A percentile compares a stretch with the other conserved stretches of the same genome.
Evolutionary conservation across 176 grass and related monocot species (phyloP).

Genomic region (Eleusine indica): DNA sequence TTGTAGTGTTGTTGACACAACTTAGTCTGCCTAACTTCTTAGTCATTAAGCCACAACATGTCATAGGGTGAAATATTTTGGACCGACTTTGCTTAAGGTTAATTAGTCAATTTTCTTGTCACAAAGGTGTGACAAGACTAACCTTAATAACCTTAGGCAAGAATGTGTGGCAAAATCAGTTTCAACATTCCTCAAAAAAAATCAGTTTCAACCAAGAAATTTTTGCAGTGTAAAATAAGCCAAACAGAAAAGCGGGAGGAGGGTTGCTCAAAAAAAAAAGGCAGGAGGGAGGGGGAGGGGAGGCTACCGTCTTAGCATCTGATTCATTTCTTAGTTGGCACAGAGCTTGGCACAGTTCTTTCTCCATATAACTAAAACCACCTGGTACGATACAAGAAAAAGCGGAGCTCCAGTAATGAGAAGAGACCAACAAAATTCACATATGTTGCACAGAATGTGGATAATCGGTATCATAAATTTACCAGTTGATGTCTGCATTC

Average conservation of each 20-base stretch:
- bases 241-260: neutral
- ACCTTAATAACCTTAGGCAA: neutral
- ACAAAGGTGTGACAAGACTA: neutral
- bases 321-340: slow-evolving; percentile 78
- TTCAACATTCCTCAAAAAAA: neutral
- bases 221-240: neutral
- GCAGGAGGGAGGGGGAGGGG: neutral
- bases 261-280: neutral
- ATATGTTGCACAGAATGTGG: slow-evolving; percentile 19
- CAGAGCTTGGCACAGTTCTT: slow-evolving; percentile 74
- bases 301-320: slow-evolving; percentile 66
- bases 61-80: neutral
- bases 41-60: neutral
- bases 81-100: neutral
- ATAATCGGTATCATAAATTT: slow-evolving; percentile 33
- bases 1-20: neutral
- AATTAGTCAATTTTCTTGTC: neutral
- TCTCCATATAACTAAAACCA: slow-evolving; percentile 76
- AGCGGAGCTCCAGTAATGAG: slow-evolving; percentile 2
- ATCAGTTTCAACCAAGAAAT: neutral
- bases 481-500: slow-evolving; percentile 75
- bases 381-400: slow-evolving; percentile 45
- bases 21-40: neutral
- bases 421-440: neutral
- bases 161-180: neutral